Conservation (phyloP, 2,329 filamentous ascomycete genomes). For the Pseudogymnoascus sp. region DNA sequence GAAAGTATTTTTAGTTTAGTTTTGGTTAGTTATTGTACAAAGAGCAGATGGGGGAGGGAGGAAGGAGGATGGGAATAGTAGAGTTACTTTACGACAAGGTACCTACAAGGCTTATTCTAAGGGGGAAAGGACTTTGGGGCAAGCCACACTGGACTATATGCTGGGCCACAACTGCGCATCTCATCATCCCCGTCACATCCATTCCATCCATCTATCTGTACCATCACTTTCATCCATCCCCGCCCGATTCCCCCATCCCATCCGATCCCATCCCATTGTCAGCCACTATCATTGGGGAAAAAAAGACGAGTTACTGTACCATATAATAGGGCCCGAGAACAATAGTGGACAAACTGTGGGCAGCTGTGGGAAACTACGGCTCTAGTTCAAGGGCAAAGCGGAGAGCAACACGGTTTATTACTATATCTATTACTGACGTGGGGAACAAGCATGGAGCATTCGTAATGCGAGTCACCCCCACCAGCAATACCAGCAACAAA, state of each 20-base stretch:
- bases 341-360: not conserved
- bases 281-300: not conserved
- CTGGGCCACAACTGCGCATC: not conserved
- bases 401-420: not conserved
- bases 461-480: not conserved
- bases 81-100: not conserved
- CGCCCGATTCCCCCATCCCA: not conserved
- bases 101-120: conserved; percentile 3
- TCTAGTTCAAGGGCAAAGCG: not conserved
- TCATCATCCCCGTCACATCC: not conserved
- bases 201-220: not conserved
- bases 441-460: not conserved
- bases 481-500: not conserved
- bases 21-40: not conserved
- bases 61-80: not conserved
- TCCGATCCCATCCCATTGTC: not conserved
- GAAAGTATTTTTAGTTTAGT: not conserved
- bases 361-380: not conserved
- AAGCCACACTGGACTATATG: not conserved
- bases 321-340: not conserved
- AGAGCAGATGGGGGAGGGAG: not conserved
- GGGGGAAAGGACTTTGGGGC: not conserved
- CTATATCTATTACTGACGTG: not conserved
- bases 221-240: not conserved
- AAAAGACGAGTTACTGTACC: too few relatives aligned